Evolutionary conservation across 2,329 filamentous ascomycete genomes (phyloP).

Genomic region (Pseudocercospora fuligena): DNA sequence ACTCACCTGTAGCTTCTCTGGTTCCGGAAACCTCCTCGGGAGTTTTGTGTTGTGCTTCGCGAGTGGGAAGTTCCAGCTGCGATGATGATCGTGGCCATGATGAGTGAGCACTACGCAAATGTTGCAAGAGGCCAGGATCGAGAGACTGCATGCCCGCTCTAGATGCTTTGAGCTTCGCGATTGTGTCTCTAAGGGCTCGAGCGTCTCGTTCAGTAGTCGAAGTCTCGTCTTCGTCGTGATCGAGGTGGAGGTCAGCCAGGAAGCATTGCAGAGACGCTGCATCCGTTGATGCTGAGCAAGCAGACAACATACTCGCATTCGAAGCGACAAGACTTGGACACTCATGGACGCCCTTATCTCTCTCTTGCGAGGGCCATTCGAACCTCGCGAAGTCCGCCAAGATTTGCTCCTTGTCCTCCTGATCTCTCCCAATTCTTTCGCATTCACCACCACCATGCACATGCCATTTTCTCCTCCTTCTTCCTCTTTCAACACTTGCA

Average conservation of each 20-base stretch:
- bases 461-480: background rate
- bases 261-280: background rate
- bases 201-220: background rate
- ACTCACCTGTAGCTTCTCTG: background rate
- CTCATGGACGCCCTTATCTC: background rate
- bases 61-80: background rate
- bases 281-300: background rate
- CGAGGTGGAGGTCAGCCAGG: background rate
- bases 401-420: background rate
- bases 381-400: constrained; percentile 14
- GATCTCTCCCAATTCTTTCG: background rate
- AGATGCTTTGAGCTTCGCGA: constrained; percentile 13
- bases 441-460: background rate
- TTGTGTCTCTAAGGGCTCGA: background rate
- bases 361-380: constrained; percentile 4
- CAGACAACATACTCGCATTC: background rate
- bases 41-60: background rate
- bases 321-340: background rate
- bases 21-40: background rate
- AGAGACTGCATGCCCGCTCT: constrained; percentile 9
- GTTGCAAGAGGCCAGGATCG: constrained; percentile 5
- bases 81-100: background rate
- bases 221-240: background rate
- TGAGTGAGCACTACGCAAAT: constrained; percentile 5
- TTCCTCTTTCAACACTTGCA: background rate